Conservation (phyloP, 2,329 filamentous ascomycete genomes). For the Penicillium occitanis region DNA sequence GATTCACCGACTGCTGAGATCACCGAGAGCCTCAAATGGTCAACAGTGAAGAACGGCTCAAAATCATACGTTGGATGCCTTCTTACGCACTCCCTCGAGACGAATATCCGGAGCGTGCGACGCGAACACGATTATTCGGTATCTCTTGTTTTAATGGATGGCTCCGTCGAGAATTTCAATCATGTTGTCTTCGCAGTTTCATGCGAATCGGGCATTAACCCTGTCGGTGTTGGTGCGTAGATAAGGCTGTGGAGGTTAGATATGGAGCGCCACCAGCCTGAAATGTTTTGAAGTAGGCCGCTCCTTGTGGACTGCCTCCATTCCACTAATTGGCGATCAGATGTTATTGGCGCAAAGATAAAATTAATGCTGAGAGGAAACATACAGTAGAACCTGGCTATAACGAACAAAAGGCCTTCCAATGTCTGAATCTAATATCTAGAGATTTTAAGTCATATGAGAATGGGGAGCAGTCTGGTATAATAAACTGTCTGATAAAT, state of each 20-base stretch:
- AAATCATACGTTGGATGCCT: slow-evolving; percentile 13
- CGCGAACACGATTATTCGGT: neutral
- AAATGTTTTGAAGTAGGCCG: neutral
- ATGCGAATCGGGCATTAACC: slow-evolving; percentile 5
- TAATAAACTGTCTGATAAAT: no score
- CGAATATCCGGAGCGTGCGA: neutral
- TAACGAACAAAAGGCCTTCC: no score
- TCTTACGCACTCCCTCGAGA: neutral
- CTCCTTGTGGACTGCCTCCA: neutral
- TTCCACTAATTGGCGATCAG: neutral
- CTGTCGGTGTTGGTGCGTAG: neutral
- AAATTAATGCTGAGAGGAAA: neutral
- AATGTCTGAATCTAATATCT: no score
- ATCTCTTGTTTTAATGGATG: slow-evolving; percentile 4
- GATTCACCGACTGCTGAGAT: slow-evolving; percentile 2
- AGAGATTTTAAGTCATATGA: no score
- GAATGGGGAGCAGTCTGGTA: no score
- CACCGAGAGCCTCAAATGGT: slow-evolving; percentile 3
- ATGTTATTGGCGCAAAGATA: neutral
- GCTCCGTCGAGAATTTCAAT: neutral
- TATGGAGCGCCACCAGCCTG: no score
- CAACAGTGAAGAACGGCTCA: slow-evolving; percentile 13
- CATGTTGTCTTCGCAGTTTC: slow-evolving; percentile 14
- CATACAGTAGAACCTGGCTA: no score
- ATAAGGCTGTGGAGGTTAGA: neutral